Evolutionary conservation across 148 eudicot genomes (phyloP), one percentile per base, ranked within the genome.

Genomic region (Gaultheria prostrata): DNA sequence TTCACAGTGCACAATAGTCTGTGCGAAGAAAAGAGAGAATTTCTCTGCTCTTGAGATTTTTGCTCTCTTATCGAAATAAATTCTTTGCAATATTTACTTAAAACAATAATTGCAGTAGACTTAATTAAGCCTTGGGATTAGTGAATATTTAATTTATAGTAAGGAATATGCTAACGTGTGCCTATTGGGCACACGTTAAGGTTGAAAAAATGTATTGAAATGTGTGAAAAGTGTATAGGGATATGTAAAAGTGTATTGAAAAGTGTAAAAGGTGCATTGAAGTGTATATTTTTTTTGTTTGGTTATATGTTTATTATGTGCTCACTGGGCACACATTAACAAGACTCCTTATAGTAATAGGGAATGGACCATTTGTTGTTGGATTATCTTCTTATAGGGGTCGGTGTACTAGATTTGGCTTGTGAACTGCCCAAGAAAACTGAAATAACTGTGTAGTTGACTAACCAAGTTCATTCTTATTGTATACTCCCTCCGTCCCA

Each of bases 401-500:
- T 69, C 76, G 77, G 69, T 85, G 80, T 17, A 57, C 20, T 50
- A 65, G 87, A 81, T 81, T 63, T 63, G 76, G 77, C 82, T 53
- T 76, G 69, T 85, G 84, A 82, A 82, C 87, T 85, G 87, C 84
- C 87, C 84, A 82, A 85, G 84, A 85, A 82, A 81, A 85, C 87
- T 67, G 84, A 85, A 85, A 50, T 26, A 49, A 82, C 14, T 48
- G 20, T 71, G 30, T 1, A n/a, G 84, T 85, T 81, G 84, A 85
- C 84, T 61, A 61, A 61, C 18, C 72, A 59, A 24, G 15, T 80
- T 18, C 18, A 9, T 26, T 43, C 14, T 48, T 67, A 4, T 48
- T n/a, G n/a, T n/a, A n/a, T n/a, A n/a, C n/a, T n/a, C n/a, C n/a
- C n/a, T n/a, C n/a, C n/a, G n/a, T n/a, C n/a, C n/a, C n/a, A n/a